phyloP scores from a whole-genome alignment of 306 rosid species.

The Cicer bijugum region DNA sequence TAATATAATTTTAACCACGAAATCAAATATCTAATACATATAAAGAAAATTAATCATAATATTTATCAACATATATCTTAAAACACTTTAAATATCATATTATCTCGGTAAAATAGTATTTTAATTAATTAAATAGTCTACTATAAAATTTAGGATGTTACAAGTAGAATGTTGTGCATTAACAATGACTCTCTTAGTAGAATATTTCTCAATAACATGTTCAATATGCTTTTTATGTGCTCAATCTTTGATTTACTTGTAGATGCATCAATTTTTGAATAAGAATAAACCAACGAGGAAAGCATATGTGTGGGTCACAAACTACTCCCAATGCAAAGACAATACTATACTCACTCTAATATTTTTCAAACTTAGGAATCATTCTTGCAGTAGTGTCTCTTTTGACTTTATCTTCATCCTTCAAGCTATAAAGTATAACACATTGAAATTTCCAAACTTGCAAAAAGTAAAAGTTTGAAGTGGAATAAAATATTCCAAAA shows the following conservation, averaged over 20 bases:
- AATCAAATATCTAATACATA: too few relatives aligned
- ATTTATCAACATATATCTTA: too few relatives aligned
- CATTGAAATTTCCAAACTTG: conserved; percentile 2
- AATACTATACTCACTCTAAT: neutral
- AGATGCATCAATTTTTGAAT: neutral
- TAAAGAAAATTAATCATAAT: too few relatives aligned
- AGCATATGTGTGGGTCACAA: neutral
- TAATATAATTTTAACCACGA: too few relatives aligned
- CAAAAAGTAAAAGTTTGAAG: neutral
- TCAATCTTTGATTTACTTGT: neutral
- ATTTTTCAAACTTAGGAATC: neutral
- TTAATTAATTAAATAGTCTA: too few relatives aligned
- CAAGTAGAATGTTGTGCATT: neutral
- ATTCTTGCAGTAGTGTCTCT: neutral
- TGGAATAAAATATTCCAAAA: neutral
- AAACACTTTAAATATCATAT: too few relatives aligned
- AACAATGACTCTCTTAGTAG: neutral
- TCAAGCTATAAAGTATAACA: neutral
- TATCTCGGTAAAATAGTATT: too few relatives aligned
- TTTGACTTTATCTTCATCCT: neutral
- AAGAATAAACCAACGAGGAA: neutral
- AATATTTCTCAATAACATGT: neutral
- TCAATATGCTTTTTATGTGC: neutral
- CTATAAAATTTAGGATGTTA: too few relatives aligned
- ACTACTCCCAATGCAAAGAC: neutral